Percentiles rank a stretch among this genome's conserved stretches.
phyloP scores from a whole-genome alignment of 768 basidiomycete species.

The Bullera alba region DNA sequence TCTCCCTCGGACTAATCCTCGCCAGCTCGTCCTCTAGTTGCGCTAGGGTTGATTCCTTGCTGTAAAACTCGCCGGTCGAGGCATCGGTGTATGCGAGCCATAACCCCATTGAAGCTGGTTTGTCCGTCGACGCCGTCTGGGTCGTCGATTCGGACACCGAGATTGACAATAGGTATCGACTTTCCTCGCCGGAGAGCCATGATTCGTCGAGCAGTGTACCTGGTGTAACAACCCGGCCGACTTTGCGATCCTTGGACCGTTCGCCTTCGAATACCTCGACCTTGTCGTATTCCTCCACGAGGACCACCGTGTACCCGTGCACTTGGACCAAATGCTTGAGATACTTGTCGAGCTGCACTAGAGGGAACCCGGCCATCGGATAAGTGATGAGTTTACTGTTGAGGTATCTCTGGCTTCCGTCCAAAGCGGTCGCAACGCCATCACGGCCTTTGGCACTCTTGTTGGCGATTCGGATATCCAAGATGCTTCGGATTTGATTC shows the following conservation, averaged over 20 bases:
- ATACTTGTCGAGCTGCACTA: constrained; percentile 74
- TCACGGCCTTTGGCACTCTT: too few relatives aligned
- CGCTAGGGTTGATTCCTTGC: constrained; percentile 55
- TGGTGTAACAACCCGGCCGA: constrained; percentile 80
- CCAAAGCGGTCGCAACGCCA: constrained; percentile 6
- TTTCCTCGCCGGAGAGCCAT: constrained; percentile 76
- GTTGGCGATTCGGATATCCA: not conserved
- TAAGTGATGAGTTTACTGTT: too few relatives aligned
- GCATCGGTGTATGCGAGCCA: constrained; percentile 92
- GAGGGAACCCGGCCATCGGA: constrained; percentile 86
- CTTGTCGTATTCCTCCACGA: constrained; percentile 79
- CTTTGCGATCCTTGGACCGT: constrained; percentile 57
- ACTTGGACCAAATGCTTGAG: constrained; percentile 78
- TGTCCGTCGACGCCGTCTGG: not conserved
- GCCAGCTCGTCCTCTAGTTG: constrained; percentile 71
- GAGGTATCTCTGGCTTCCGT: not conserved
- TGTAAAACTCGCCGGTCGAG: constrained; percentile 83
- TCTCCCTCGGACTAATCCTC: constrained; percentile 71
- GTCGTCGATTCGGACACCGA: constrained; percentile 7
- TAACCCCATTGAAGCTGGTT: constrained; percentile 13
- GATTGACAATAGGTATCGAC: constrained; percentile 80
- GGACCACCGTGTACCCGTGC: constrained; percentile 75
- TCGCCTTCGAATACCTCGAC: constrained; percentile 26
- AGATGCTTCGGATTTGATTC: too few relatives aligned
- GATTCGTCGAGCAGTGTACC: constrained; percentile 90